Evolutionary conservation across 345 rosid species (phyloP), one percentile per base, ranked within the genome.

Genomic region (Hypericum perforatum): DNA sequence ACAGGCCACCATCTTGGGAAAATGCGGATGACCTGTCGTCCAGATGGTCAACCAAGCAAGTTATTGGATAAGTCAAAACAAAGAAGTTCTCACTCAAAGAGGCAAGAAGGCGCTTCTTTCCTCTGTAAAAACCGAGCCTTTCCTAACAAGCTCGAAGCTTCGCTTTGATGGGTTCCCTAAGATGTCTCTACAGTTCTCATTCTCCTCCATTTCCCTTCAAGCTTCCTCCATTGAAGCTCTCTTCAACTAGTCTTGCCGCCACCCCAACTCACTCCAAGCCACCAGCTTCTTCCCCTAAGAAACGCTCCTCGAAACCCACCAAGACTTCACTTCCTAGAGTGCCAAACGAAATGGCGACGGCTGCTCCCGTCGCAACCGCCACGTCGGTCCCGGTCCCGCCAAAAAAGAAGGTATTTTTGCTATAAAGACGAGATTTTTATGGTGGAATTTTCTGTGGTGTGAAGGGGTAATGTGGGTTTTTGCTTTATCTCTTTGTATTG

Each of bases 401-500:
- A 50, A 89, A 85, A 59, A 85, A 81, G 89, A 92, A 81, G 5
- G 44, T 11, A 43, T 37, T 54, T 43, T 13, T 51, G 64, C 40
- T 13, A 59, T 64, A 9, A 48, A 39, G n/a, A 41, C 50, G 32
- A 0, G 32, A 22, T 22, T 22, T 22, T 22, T 22, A 22, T 22
- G 32, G 32, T 22, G 32, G 32, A 22, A 22, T 22, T 22, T 22
- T 22, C 32, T 5, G 22, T 29, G 5, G 6, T 49, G 0, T 11
- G 16, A 14, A 43, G 45, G 15, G 12, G 32, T 14, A 10, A 47
- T 8, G 41, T 36, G 29, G 45, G 44, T 36, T 37, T 38, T 43
- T 11, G 42, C 51, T 39, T 22, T 1, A 39, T 41, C 49, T 60
- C 42, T 74, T 56, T 62, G 67, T 43, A 0, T 41, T 29, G 55